These are phyloP conservation scores for Nemania abortiva DNA, from an alignment of 2,329 filamentous ascomycete genomes.

Conservation along the genomic window DNA sequence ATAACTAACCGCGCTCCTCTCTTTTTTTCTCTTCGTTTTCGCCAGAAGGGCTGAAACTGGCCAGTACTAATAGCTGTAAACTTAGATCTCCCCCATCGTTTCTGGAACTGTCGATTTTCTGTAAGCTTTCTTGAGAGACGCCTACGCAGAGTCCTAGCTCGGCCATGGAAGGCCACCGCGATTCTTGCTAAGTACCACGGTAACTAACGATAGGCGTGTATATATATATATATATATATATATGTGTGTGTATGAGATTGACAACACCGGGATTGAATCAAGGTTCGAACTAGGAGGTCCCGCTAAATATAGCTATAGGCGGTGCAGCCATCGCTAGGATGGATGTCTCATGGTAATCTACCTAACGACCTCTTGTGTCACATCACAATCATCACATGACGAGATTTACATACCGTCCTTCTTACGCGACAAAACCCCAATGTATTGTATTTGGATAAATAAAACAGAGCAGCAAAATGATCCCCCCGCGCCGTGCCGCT, in stretches of 20 bases:
- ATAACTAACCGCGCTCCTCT: too few species aligned
- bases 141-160: too few species aligned
- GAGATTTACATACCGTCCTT: neutral
- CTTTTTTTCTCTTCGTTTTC: too few species aligned
- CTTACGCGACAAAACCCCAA: neutral
- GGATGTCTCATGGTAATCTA: neutral
- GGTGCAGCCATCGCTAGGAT: neutral
- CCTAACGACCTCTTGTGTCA: neutral
- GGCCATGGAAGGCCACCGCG: too few species aligned
- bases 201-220: too few species aligned
- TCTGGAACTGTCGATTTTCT: too few species aligned
- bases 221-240: too few species aligned
- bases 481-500: conserved; percentile 25
- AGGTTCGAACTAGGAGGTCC: neutral
- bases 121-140: too few species aligned
- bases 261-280: neutral
- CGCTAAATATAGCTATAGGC: neutral
- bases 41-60: too few species aligned
- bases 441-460: conserved; percentile 23
- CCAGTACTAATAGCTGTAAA: too few species aligned
- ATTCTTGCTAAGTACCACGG: too few species aligned
- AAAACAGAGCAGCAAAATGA: conserved; percentile 12
- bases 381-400: conserved; percentile 2
- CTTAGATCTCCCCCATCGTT: too few species aligned
- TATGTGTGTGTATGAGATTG: neutral